phyloP scores from a whole-genome alignment of 2,329 filamentous ascomycete species.

The Ceratocystis lukuohia region DNA sequence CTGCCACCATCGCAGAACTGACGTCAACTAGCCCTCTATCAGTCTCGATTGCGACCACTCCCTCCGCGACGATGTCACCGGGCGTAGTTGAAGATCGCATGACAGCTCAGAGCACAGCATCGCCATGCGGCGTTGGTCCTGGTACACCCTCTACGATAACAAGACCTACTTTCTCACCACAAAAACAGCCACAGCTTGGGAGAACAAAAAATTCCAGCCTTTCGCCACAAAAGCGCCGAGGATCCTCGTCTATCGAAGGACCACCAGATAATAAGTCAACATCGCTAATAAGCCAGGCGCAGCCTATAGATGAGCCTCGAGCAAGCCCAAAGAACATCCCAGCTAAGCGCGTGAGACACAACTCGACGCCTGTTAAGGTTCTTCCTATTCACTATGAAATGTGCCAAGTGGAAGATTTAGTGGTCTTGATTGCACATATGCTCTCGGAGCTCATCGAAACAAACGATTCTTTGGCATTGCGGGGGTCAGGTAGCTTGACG shows the following conservation, averaged over 20 bases:
- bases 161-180: background rate
- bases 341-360: constrained; percentile 40
- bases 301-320: constrained; percentile 21
- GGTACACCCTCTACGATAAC: background rate
- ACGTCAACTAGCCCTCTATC: constrained; percentile 2
- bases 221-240: constrained; percentile 17
- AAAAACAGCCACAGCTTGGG: background rate
- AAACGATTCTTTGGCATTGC: constrained; percentile 77
- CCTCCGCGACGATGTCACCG: constrained; percentile 6
- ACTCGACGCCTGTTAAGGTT: constrained; percentile 39
- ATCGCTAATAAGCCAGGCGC: constrained; percentile 21
- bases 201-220: constrained; percentile 1
- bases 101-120: background rate
- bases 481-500: constrained; percentile 60
- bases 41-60: constrained; percentile 1
- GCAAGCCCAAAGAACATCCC: background rate
- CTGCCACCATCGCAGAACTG: background rate
- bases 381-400: constrained; percentile 66
- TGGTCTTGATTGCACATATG: constrained; percentile 87
- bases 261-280: background rate
- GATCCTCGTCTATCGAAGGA: constrained; percentile 8
- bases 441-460: constrained; percentile 85
- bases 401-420: constrained; percentile 73
- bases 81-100: background rate
- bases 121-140: background rate